Conservation (phyloP, 306 rosid species). For the Mucuna pruriens region DNA sequence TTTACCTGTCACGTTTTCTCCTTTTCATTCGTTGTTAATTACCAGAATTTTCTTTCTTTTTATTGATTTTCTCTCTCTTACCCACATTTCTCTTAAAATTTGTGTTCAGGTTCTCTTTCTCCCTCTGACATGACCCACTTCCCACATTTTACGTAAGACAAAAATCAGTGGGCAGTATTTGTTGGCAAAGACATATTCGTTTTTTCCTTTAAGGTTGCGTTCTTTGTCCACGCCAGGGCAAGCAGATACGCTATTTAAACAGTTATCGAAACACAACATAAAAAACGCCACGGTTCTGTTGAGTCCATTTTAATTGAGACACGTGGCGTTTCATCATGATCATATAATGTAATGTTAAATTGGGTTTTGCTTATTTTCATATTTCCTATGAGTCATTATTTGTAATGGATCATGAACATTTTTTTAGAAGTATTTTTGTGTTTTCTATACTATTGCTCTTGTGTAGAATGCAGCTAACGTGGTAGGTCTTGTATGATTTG, state of each 20-base stretch:
- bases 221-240: constrained; percentile 43
- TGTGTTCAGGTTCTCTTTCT: constrained; percentile 11
- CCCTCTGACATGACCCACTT: constrained; percentile 14
- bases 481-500: constrained; percentile 11
- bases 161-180: constrained; percentile 41
- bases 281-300: constrained; percentile 37
- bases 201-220: constrained; percentile 36
- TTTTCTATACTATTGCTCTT: not conserved
- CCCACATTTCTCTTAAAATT: not conserved
- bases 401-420: constrained; percentile 18
- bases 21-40: constrained; percentile 3
- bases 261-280: constrained; percentile 26
- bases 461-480: not conserved
- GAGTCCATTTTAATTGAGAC: constrained; percentile 38
- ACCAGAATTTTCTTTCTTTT: constrained; percentile 16
- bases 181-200: constrained; percentile 11
- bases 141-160: constrained; percentile 42
- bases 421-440: not conserved
- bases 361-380: constrained; percentile 22
- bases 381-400: not conserved
- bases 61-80: not conserved
- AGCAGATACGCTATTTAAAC: constrained; percentile 40
- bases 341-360: constrained; percentile 16
- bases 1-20: not conserved
- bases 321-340: constrained; percentile 24